Base-by-base conservation (phyloP, 495 filamentous ascomycete species). In the Aspergillus asperescens region DNA sequence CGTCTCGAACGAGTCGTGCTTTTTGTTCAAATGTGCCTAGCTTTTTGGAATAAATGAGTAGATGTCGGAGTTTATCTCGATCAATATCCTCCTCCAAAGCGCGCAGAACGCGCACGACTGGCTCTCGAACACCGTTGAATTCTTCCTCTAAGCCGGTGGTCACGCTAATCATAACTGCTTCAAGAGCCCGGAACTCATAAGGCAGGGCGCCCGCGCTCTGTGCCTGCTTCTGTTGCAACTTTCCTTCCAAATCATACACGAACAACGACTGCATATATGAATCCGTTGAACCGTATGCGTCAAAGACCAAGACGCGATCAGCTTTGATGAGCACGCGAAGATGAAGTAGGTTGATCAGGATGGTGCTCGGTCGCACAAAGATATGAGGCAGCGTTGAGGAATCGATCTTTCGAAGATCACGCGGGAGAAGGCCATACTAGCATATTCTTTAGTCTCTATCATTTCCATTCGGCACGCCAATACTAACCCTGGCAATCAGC, bases 311-410 rank as follows among this genome's bases (percentile, higher is more conserved):
- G 5, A 98, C 93, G 5, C 90, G 86, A 59, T 98, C 87, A 29
- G 89, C 80, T 67, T 96, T 96, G 63, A 98, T 96, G 10, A 98
- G 77, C 19, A 94, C 90, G 19, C 92, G 86, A 23, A 98, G 77
- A 64, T 98, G 93, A 10, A 98, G 80, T 15, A 98, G 78, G 60
- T 96, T 97, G 61, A 98, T 87, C 0, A 98, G 77, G 52, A 98
- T 97, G 8, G 93, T 90, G 32, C 86, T 90, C 23, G 90, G 90
- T 42, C 93, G 91, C 50, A 98, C 85, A 47, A 97, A 84, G 43
- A 98, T 97, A 57, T 96, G 89, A 5, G 93, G 93, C n/a, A 98
- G 81, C 55, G 95, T 86, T 44, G 89, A 95, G n/a, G 90, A 95
- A 64, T 96, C 93, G 60, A 97, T 96, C 66, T 98, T 98, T 60